Conservation (phyloP, 768 basidiomycete genomes). For the Floccularia luteovirens region DNA sequence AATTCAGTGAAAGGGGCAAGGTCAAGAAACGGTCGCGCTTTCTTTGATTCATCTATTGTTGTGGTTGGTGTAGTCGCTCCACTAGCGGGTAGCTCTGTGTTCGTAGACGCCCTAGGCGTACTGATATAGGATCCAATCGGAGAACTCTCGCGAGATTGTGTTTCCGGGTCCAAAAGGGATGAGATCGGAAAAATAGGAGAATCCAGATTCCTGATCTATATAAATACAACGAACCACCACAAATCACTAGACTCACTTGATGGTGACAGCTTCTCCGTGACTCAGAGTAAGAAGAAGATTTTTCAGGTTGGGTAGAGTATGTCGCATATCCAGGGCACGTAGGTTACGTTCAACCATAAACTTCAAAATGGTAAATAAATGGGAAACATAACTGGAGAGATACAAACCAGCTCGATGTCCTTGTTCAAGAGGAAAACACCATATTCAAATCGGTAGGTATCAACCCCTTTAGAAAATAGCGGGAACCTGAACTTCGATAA, state of each 20-base stretch:
- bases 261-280: constrained; percentile 56
- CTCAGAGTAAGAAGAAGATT: constrained; percentile 84
- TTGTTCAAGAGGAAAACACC: constrained; percentile 96
- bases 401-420: constrained; percentile 84
- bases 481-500: constrained; percentile 66
- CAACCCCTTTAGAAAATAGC: constrained; percentile 89
- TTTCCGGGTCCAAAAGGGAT: constrained; percentile 10
- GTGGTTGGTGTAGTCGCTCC: constrained; percentile 53
- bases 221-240: neutral
- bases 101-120: constrained; percentile 27
- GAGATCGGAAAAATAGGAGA: constrained; percentile 20
- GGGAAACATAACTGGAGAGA: constrained; percentile 5
- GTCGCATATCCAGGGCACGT: constrained; percentile 85
- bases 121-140: constrained; percentile 13
- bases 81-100: constrained; percentile 26
- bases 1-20: constrained; percentile 60
- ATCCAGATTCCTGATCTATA: constrained; percentile 5
- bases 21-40: constrained; percentile 43
- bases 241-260: neutral
- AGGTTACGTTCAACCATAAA: constrained; percentile 89
- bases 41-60: constrained; percentile 28
- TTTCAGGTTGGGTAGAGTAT: constrained; percentile 95
- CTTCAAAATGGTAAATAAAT: constrained; percentile 29
- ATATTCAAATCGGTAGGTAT: constrained; percentile 96
- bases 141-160: constrained; percentile 9